These are phyloP conservation scores for Tetradesmus lagerheimii DNA, from an alignment of 139 green algal genomes.

Conservation along the genomic window DNA sequence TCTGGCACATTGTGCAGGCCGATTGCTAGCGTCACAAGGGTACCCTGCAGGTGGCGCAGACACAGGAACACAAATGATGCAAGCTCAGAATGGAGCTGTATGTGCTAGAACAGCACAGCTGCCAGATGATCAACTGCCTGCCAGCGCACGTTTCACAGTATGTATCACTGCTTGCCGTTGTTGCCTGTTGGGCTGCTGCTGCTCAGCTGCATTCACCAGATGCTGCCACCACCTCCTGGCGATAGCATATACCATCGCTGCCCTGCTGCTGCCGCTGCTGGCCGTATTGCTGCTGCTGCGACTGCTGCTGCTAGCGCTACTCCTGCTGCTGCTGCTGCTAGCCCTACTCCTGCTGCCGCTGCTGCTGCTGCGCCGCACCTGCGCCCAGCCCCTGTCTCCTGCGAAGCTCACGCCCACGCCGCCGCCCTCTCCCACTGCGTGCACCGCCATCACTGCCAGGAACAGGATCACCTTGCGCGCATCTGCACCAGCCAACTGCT, in stretches of 20 bases:
- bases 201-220: neutral
- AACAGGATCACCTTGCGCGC: conserved; percentile 92
- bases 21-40: conserved; percentile 96
- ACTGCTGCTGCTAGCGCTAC: neutral
- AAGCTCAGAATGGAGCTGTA: neutral
- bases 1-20: conserved; percentile 99
- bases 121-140: neutral
- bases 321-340: neutral
- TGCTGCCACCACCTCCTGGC: too few species aligned
- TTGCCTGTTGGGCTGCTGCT: neutral
- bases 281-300: neutral
- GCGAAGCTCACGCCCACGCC: conserved; percentile 93
- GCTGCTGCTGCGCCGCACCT: conserved; percentile 53
- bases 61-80: neutral
- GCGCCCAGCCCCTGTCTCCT: conserved; percentile 83
- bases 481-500: conserved; percentile 81
- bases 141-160: too few species aligned
- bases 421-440: conserved; percentile 95
- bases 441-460: conserved; percentile 96
- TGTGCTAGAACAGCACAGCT: too few species aligned
- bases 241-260: too few species aligned
- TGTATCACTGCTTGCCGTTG: neutral
- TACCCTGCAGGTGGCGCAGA: conserved; percentile 65
- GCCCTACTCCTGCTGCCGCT: too few species aligned
- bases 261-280: neutral